Base-by-base conservation (phyloP, 352 stramenopile species). In the Sclerospora graminicola region DNA sequence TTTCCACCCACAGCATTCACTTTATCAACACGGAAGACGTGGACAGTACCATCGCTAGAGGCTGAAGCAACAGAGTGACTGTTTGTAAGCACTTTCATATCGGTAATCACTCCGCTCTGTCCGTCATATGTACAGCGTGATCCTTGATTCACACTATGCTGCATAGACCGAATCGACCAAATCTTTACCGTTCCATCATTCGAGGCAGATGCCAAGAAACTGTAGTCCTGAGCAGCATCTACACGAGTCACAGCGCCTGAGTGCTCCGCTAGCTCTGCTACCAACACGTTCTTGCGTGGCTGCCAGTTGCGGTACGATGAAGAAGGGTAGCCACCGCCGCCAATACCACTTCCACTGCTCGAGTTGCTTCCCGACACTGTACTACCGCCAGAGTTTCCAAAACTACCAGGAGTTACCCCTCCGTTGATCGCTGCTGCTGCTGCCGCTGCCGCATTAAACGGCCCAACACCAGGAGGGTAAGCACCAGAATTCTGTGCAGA, bases 11-110 rank as follows among this genome's bases (percentile, higher is more conserved):
- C 62, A 5, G 69, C 57, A 47, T 66, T 84, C 29, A 91, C 71
- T 27, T 94, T 83, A 43, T 98, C 96, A 41, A 98, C 90, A 33
- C 91, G 81, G 79, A 97, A 98, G 2, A 98, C 86, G 57, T 98
- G 95, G 10, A 98, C 70, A 10, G 71, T 89, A 7, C 84, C 92
- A 34, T 95, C 87, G 37, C 74, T 92, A 1, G 73, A 93, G 2
- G 78, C 80, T 1, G 83, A 95, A 15, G 92, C 94, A 18, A 98
- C 80, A 16, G 92, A 97, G 60, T 98, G 94, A 36, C 74, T 95
- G 48, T 98, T 97, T 39, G 98, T 94, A 10, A 98, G 52, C 51
- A 98, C 90, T 30, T 87, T 81, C 58, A 97, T 84, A 66, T 99
- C 96, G 2, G 83, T 91, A 18, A 95, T 89, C 54, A 78, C 92